Base-by-base conservation (phyloP, 1,284 basidiomycete species). In the Anthracocystis panici-leucophaei region DNA sequence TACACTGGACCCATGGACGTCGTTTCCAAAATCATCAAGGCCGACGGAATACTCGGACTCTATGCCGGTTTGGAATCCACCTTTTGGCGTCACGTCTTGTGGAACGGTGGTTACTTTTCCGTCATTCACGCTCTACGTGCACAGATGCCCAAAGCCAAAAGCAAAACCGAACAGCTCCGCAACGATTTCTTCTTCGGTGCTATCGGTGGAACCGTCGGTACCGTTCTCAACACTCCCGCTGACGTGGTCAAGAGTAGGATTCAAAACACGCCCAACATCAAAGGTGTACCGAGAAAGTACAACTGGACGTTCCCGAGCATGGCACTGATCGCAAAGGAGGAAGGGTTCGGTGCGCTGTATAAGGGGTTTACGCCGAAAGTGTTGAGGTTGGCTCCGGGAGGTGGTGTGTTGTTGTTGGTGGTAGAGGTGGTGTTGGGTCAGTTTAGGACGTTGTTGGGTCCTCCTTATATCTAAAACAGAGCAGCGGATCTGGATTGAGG, bases 221-320 rank as follows among this genome's bases (percentile, higher is more conserved):
- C 89, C 3, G 85, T 86, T 29, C 66, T 94, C 48, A 94, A 94
- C 85, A 93, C 92, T 14, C 93, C 92, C 88, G 91, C 91, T 70
- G 85, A 95, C 89, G 94, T 99, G 65, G 94, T 98, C 77, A 99
- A 99, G 87, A 95, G 94, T 23, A 91, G 97, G 60, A 95, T 99
- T 58, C 94, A 96, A 86, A 92, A 93, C 61, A 87, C 90, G 3
- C 71, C 80, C 21, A 69, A 65, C 29, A 60, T 74, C 18, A 57
- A 78, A 5, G 38, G 89, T 88, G 54, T 89, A 88, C 78, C 53
- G 25, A 70, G 75, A 27, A 95, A 94, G 85, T 95, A 95, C 87
- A 93, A 94, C 87, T 96, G 95, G 91, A 93, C 95, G 55, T 87
- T 87, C 81, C 87, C 87, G 2, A 86, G 87, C 14, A 87, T 93